These are phyloP conservation scores for Parathielavia hyrcaniae DNA, from an alignment of 495 filamentous ascomycete genomes.

Conservation along the genomic window DNA sequence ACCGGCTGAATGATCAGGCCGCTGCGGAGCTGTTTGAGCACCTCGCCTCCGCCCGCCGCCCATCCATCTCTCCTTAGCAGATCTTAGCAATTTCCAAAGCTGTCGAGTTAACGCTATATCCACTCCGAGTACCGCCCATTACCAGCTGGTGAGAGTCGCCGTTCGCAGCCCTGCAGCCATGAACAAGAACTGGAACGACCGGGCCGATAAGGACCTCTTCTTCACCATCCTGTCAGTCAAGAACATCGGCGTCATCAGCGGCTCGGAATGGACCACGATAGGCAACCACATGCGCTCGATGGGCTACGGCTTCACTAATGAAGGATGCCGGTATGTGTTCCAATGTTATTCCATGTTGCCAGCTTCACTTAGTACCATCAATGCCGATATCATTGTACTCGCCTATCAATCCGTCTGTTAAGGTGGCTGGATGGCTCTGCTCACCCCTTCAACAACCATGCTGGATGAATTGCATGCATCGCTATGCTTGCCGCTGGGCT, in stretches of 20 bases:
- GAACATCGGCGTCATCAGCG: conserved; percentile 50
- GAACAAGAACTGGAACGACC: conserved; percentile 51
- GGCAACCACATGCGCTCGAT: conserved; percentile 46
- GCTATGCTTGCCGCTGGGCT: too few relatives aligned
- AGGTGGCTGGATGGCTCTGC: neutral
- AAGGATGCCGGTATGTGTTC: conserved; percentile 47
- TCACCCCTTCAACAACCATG: too few relatives aligned
- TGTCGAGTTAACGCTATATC: conserved; percentile 16
- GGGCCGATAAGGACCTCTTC: conserved; percentile 49
- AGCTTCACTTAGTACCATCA: neutral
- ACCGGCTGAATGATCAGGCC: conserved; percentile 26
- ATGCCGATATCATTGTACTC: neutral
- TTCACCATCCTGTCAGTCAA: conserved; percentile 51
- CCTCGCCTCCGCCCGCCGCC: conserved; percentile 14
- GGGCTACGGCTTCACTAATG: conserved; percentile 50
- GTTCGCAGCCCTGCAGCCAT: conserved; percentile 23
- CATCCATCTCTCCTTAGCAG: conserved; percentile 32
- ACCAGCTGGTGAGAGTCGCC: conserved; percentile 1
- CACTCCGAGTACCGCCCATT: conserved; percentile 13
- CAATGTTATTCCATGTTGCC: conserved; percentile 4
- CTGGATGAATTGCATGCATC: too few relatives aligned
- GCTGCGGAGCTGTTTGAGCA: conserved; percentile 22
- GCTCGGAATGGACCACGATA: conserved; percentile 47
- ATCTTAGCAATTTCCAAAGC: conserved; percentile 33
- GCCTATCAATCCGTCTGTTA: neutral